Conservation (phyloP, 2,329 filamentous ascomycete genomes). For the Taxawa tesnikishii region DNA sequence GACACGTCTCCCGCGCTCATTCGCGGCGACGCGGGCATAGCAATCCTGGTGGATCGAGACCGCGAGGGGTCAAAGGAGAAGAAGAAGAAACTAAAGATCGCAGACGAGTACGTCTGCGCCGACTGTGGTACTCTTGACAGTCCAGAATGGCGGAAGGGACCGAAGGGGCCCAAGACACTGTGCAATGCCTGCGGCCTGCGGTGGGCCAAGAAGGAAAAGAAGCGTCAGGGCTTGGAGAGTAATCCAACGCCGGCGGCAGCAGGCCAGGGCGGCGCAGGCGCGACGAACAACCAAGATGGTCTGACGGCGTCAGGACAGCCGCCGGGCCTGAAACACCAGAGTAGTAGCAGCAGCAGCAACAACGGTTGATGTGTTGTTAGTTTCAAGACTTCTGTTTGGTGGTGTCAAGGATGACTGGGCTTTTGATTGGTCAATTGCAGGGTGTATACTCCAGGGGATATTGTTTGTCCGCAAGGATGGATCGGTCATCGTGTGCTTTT, state of each 20-base stretch:
- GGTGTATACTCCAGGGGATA: too few species aligned
- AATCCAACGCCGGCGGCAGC: too few species aligned
- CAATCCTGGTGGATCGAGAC: slow-evolving; percentile 70
- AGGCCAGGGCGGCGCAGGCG: slow-evolving; percentile 2
- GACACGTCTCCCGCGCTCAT: slow-evolving; percentile 70
- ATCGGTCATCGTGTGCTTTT: too few species aligned
- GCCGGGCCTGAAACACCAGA: slow-evolving; percentile 7
- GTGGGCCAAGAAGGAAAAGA: slow-evolving; percentile 29
- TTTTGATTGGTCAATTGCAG: too few species aligned
- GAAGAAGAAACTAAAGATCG: slow-evolving; percentile 71
- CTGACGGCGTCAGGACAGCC: slow-evolving; percentile 5
- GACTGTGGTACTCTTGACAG: slow-evolving; percentile 92
- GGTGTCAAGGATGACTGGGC: too few species aligned
- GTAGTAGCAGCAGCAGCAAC: slow-evolving; percentile 9
- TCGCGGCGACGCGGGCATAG: slow-evolving; percentile 75
- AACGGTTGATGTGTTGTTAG: too few species aligned
- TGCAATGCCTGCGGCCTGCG: slow-evolving; percentile 77
- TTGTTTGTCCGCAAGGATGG: too few species aligned
- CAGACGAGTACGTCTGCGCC: slow-evolving; percentile 85
- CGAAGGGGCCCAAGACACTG: slow-evolving; percentile 81
- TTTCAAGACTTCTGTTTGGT: too few species aligned
- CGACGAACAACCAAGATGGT: slow-evolving; percentile 3
- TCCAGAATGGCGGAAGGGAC: slow-evolving; percentile 92
- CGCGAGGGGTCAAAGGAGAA: slow-evolving; percentile 65
- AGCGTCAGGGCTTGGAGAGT: slow-evolving; percentile 15